These are phyloP conservation scores for Coemansia sp. DNA, from an alignment of 192 early-diverging fungal genomes.

Conservation along the genomic window DNA sequence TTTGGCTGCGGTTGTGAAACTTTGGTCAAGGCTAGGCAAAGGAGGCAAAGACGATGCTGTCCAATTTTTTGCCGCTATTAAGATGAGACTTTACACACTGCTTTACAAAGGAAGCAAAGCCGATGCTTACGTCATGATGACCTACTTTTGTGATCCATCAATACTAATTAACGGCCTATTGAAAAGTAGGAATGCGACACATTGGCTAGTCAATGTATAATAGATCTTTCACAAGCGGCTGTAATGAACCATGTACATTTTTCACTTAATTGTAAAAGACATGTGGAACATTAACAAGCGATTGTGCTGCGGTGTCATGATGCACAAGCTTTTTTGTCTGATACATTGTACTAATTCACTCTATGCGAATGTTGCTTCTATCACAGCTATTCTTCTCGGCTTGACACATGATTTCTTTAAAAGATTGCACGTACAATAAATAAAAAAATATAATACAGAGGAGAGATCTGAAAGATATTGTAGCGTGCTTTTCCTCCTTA, in stretches of 20 bases:
- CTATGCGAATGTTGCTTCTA: not conserved
- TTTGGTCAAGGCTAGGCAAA: too few species aligned
- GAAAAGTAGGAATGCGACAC: too few species aligned
- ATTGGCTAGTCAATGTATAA: not conserved
- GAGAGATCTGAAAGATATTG: not conserved
- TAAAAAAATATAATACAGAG: not conserved
- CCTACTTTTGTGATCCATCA: too few species aligned
- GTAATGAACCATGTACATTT: not conserved
- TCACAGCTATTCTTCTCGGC: not conserved
- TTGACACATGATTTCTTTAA: constrained; percentile 7
- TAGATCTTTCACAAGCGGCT: not conserved
- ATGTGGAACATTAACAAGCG: not conserved
- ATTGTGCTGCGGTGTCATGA: not conserved
- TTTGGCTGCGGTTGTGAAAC: too few species aligned
- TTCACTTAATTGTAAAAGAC: not conserved
- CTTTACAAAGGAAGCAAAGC: too few species aligned
- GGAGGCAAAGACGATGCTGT: too few species aligned
- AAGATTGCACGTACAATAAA: not conserved
- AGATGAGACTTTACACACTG: too few species aligned
- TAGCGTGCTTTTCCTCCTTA: not conserved
- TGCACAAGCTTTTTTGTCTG: not conserved
- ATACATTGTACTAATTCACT: not conserved
- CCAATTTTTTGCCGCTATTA: too few species aligned
- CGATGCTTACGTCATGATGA: too few species aligned
- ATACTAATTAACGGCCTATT: too few species aligned